Evolutionary conservation across 2,329 filamentous ascomycete species (phyloP), one percentile per base, ranked within the genome.

Genomic region (Coniochaeta ligniaria): DNA sequence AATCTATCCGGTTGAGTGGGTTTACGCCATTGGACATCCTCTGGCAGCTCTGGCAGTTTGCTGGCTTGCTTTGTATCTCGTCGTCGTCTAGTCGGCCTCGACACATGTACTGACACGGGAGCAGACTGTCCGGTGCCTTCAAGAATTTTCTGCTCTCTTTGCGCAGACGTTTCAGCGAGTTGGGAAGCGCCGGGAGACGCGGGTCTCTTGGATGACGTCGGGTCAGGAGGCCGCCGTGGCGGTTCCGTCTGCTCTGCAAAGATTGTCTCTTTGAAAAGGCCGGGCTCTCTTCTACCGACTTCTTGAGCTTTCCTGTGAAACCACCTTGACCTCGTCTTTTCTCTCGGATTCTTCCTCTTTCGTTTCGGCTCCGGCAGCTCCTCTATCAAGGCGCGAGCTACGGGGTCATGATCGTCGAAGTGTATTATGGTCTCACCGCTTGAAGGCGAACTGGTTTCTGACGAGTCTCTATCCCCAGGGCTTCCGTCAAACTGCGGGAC

Each of bases 361-460:
- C 28, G 31, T 57, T 57, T 57, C 31, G 28, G 16, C 58, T 60
- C 41, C 55, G 59, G 55, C 1, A 50, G n/a, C 35, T 63, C 60
- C 12, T 62, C 55, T 36, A 50, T 43, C 14, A 60, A 38, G 8
- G 59, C 59, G 9, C 61, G 43, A n/a, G 58, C 47, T 14, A 59
- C 16, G 11, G 61, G 43, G 31, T 59, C 58, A 24, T 50, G 35
- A 31, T 60, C 43, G 11, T 58, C 54, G 14, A 59, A 58, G 12
- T 59, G 61, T 35, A 66, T 63, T 11, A 36, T 20, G 4, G 54
- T 57, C 26, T 35, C 54, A 24, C 31, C 9, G 54, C 54, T 57
- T 35, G 54, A 24, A 38, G 54, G 54, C 28, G 54, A 57, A 22
- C n/a, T 35, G 12, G 6, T 35, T 1, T 26, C 7, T 17, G 31